Percentiles rank a stretch among this genome's conserved stretches.
phyloP scores from a whole-genome alignment of 2,329 filamentous ascomycete genomes.

The Bipolaris victoriae region DNA sequence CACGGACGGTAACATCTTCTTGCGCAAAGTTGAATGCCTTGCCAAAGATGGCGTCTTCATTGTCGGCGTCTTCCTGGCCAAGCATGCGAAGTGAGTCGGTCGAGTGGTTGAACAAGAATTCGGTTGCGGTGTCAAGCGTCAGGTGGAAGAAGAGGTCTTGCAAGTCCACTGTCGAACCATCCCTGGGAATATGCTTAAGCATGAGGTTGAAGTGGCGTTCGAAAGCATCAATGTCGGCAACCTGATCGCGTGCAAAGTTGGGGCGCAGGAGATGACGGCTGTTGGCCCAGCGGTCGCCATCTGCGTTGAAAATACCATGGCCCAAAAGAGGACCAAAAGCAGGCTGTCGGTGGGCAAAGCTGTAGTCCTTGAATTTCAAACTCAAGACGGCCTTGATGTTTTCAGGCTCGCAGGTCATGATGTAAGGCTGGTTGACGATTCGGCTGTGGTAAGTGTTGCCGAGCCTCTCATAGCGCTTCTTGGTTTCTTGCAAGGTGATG shows the following conservation, averaged over 20 bases:
- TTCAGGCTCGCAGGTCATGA: conserved; percentile 55
- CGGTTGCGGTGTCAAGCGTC: conserved; percentile 58
- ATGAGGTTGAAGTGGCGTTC: conserved; percentile 66
- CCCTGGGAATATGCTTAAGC: conserved; percentile 66
- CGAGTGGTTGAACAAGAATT: conserved; percentile 57
- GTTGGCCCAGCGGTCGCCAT: conserved; percentile 51
- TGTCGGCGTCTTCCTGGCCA: conserved; percentile 33
- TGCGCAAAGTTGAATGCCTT: conserved; percentile 54
- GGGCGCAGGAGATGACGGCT: conserved; percentile 59
- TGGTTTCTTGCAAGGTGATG: conserved; percentile 27
- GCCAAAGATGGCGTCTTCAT: conserved; percentile 50
- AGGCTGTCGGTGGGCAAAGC: conserved; percentile 44
- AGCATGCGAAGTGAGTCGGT: conserved; percentile 45
- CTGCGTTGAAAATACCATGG: conserved; percentile 55
- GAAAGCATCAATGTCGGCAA: conserved; percentile 63
- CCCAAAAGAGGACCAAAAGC: conserved; percentile 53
- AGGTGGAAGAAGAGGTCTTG: conserved; percentile 56
- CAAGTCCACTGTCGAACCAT: conserved; percentile 48
- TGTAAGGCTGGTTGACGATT: conserved; percentile 40
- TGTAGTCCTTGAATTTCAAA: conserved; percentile 56
- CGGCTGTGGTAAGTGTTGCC: conserved; percentile 52
- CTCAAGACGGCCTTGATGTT: conserved; percentile 57
- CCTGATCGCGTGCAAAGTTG: conserved; percentile 60
- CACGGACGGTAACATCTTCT: conserved; percentile 43
- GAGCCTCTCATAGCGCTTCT: conserved; percentile 33